A percentile compares a stretch with the other conserved stretches of the same genome.
These are phyloP conservation scores for Hypoxylon fragiforme DNA, from an alignment of 495 filamentous ascomycete genomes.

Conservation along the genomic window DNA sequence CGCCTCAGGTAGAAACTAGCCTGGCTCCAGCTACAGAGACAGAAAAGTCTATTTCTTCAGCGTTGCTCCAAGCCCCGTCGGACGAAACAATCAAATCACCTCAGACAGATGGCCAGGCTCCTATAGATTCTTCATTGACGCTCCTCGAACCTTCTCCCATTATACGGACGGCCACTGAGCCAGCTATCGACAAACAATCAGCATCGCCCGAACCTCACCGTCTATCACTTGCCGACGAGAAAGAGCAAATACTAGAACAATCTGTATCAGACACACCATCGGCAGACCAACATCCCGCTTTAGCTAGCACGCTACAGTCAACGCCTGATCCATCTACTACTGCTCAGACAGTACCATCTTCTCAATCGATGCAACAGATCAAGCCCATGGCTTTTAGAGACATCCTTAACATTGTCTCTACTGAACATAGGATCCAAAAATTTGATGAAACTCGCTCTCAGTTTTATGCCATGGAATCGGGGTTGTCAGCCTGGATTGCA, in stretches of 20 bases:
- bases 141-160: slow-evolving; percentile 43
- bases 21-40: not conserved
- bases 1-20: not conserved
- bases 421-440: slow-evolving; percentile 65
- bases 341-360: slow-evolving; percentile 22
- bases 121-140: slow-evolving; percentile 25
- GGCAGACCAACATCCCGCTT: slow-evolving; percentile 45
- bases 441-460: slow-evolving; percentile 71
- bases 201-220: slow-evolving; percentile 16
- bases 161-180: slow-evolving; percentile 34
- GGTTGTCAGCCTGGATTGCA: slow-evolving; percentile 73
- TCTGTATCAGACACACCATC: slow-evolving; percentile 41
- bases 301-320: slow-evolving; percentile 18
- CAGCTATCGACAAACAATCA: not conserved
- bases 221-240: slow-evolving; percentile 50
- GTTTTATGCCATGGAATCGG: slow-evolving; percentile 71
- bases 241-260: slow-evolving; percentile 46
- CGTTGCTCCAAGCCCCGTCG: slow-evolving; percentile 15
- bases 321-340: not conserved
- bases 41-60: not conserved
- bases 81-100: too few species aligned
- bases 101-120: slow-evolving; percentile 37
- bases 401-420: slow-evolving; percentile 64
- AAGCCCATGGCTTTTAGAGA: slow-evolving; percentile 67
- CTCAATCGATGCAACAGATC: slow-evolving; percentile 35